Percentiles rank a stretch among this genome's conserved stretches.
phyloP scores from a whole-genome alignment of 2,329 filamentous ascomycete genomes.

The Pyrenochaeta sp. region DNA sequence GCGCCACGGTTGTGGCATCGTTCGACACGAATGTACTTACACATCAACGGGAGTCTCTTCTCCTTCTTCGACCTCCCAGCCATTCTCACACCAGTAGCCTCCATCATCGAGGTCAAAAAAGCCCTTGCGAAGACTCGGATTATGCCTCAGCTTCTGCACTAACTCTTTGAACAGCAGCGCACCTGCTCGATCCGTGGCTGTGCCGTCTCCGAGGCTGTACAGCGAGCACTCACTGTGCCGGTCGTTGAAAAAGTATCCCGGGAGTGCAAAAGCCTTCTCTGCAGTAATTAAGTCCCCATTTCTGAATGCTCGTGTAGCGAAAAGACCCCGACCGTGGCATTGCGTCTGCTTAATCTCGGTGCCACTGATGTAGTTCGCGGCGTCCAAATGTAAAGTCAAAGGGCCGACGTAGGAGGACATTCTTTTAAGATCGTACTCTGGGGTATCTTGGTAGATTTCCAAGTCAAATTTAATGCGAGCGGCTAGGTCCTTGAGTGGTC shows the following conservation, averaged over 20 bases:
- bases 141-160: slow-evolving; percentile 58
- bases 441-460: slow-evolving; percentile 19
- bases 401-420: slow-evolving; percentile 34
- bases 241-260: slow-evolving; percentile 50
- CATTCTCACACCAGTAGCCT: slow-evolving; percentile 29
- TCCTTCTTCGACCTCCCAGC: slow-evolving; percentile 45
- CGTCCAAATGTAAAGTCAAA: slow-evolving; percentile 32
- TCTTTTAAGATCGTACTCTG: slow-evolving; percentile 26
- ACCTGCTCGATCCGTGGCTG: slow-evolving; percentile 43
- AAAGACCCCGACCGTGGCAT: slow-evolving; percentile 59
- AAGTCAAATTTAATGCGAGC: slow-evolving; percentile 34
- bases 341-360: slow-evolving; percentile 48
- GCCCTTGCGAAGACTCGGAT: slow-evolving; percentile 42
- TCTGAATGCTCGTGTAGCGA: slow-evolving; percentile 58
- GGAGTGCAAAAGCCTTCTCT: slow-evolving; percentile 62
- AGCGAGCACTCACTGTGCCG: slow-evolving; percentile 26
- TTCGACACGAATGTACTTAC: slow-evolving; percentile 13
- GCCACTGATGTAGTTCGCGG: slow-evolving; percentile 29
- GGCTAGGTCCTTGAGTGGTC: slow-evolving; percentile 27
- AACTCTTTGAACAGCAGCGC: slow-evolving; percentile 53
- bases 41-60: slow-evolving; percentile 53
- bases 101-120: slow-evolving; percentile 51
- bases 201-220: slow-evolving; percentile 37
- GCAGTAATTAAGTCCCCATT: slow-evolving; percentile 63
- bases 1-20: background rate